Evolutionary conservation across 192 early-diverging fungal species (phyloP).

Genomic region (Lunasporangiospora selenospora): DNA sequence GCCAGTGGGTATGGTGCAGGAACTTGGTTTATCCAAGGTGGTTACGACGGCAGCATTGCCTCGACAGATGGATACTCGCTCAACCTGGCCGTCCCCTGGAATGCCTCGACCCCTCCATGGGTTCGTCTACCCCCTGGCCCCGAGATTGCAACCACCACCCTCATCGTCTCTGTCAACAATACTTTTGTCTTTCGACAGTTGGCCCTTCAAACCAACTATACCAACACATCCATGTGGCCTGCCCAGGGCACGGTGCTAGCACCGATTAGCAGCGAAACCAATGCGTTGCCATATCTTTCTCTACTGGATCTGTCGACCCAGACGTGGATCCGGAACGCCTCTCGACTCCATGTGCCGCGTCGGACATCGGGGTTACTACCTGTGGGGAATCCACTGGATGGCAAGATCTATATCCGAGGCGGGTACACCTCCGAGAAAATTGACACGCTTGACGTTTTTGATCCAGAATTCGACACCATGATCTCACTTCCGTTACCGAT

Average conservation of each 20-base stretch:
- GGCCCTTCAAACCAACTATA: no score
- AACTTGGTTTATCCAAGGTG: slow-evolving; percentile 26
- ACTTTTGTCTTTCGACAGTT: neutral
- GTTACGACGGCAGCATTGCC: neutral
- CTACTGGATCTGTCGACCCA: slow-evolving; percentile 5
- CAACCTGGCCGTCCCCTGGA: slow-evolving; percentile 12
- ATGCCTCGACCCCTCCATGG: slow-evolving; percentile 5
- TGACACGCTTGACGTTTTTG: slow-evolving; percentile 23
- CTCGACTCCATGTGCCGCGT: neutral
- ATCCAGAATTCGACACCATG: slow-evolving; percentile 11
- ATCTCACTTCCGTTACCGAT: slow-evolving; percentile 2
- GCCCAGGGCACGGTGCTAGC: no score
- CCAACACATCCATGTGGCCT: neutral
- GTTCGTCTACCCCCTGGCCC: slow-evolving; percentile 1
- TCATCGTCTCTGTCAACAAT: slow-evolving; percentile 1
- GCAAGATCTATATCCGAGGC: slow-evolving; percentile 33
- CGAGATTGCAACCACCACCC: neutral
- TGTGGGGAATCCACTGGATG: slow-evolving; percentile 18
- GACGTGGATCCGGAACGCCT: slow-evolving; percentile 14
- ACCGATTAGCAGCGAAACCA: slow-evolving; percentile 13
- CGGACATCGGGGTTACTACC: slow-evolving; percentile 3
- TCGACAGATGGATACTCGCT: slow-evolving; percentile 4
- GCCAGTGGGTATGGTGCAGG: slow-evolving; percentile 3
- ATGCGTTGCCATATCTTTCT: slow-evolving; percentile 1
- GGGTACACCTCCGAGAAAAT: neutral